Base-by-base conservation (phyloP, 108 stramenopile species). In the Discostella stelligeroides region DNA sequence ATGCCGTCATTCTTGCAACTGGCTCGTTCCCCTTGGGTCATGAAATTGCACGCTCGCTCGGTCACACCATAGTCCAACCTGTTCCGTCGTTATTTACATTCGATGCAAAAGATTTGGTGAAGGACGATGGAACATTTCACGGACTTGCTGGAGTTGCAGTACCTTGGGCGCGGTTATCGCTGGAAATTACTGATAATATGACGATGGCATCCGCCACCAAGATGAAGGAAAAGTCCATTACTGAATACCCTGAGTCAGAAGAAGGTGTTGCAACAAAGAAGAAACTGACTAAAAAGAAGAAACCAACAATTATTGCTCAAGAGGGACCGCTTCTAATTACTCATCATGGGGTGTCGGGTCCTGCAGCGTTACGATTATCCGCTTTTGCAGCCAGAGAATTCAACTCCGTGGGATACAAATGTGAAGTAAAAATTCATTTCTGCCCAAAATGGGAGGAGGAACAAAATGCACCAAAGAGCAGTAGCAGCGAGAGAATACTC, bases 81-180 rank as follows among this genome's bases (percentile, higher is more conserved):
- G 91, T 95, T 13, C 96, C 97, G 24, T 97, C 96, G 0, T 59
- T 98, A 14, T 98, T 98, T 62, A 97, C 97, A 9, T 73, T 98
- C 47, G 95, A 89, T 75, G 56, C 85, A 41, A 86, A 91, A 55
- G 63, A 73, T 15, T 81, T 84, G 23, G 75, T 85, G 37, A 46
- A 82, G 54, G 86, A 81, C n/a, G 83, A 81, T 23, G 89, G 90
- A 10, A 9, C 82, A 14, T 76, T 95, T 15, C 73, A 92, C 63
- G 90, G 84, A 48, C 76, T 95, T 51, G 65, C 91, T 9, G 94
- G 94, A 50, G 63, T 95, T 12, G 87, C 89, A 2, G 89, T 95
- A 10, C 89, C 85, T 6, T 34, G 29, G n/a, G 89, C 77, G 12
- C 49, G 77, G 9, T 63, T 95, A 29, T 71, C 86, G 21, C 66